Conservation (phyloP, 306 rosid genomes). For the Lathyrus aphaca region DNA sequence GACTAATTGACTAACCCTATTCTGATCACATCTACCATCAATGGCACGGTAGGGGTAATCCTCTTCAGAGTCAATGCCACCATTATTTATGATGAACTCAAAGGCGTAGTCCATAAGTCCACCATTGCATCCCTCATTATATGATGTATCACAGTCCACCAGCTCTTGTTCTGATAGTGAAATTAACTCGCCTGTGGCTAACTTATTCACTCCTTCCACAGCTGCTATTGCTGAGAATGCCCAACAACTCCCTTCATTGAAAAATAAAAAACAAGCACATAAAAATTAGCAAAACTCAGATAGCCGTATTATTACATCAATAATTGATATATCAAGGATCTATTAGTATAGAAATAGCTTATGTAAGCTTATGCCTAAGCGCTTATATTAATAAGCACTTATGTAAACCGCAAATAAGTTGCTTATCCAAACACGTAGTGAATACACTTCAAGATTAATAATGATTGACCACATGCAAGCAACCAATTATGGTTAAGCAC, state of each 20-base stretch:
- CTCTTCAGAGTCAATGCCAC: slow-evolving; percentile 85
- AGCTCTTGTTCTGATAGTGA: slow-evolving; percentile 92
- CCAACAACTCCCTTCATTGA: slow-evolving; percentile 97
- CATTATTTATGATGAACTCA: slow-evolving; percentile 82
- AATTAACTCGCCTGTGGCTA: slow-evolving; percentile 79
- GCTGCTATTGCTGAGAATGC: slow-evolving; percentile 83
- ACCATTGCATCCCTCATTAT: slow-evolving; percentile 89
- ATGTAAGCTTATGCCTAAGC: too few relatives aligned
- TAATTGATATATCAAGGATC: neutral
- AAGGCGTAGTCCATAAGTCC: slow-evolving; percentile 94
- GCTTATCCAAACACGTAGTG: too few relatives aligned
- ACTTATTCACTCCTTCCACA: slow-evolving; percentile 82
- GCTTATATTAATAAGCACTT: too few relatives aligned
- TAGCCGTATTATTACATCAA: neutral
- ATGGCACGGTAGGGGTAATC: slow-evolving; percentile 78
- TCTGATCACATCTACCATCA: slow-evolving; percentile 69
- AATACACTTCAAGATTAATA: neutral
- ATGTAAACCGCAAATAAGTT: too few relatives aligned
- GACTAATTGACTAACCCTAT: slow-evolving; percentile 52
- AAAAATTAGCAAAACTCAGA: neutral
- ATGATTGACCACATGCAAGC: neutral
- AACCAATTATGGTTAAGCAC: neutral
- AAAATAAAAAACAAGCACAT: neutral
- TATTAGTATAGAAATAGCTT: too few relatives aligned
- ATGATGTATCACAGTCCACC: slow-evolving; percentile 83